Percentiles rank a stretch among this genome's conserved stretches.
Conservation (phyloP, 352 stramenopile species). For the Pythium apleroticum region DNA sequence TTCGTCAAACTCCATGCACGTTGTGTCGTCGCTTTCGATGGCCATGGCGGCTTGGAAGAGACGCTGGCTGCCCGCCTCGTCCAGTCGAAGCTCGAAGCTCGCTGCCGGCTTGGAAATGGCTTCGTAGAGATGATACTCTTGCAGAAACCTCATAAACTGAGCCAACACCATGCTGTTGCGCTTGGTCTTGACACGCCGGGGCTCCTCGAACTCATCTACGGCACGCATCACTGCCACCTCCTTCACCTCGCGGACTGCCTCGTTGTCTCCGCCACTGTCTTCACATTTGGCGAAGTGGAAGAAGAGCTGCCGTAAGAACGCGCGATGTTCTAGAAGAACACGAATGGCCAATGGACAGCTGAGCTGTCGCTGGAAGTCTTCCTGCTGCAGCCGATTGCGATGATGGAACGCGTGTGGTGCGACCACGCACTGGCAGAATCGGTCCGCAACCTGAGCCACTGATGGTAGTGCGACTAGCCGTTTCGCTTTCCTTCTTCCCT, state of each 20-base stretch:
- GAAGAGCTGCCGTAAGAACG: slow-evolving; percentile 54
- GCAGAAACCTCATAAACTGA: slow-evolving; percentile 16
- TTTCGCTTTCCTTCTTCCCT: background rate
- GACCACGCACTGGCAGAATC: slow-evolving; percentile 47
- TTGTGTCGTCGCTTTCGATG: slow-evolving; percentile 49
- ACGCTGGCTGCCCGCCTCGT: slow-evolving; percentile 27
- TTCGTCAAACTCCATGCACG: slow-evolving; percentile 64
- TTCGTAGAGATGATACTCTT: background rate
- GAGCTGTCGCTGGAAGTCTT: slow-evolving; percentile 44
- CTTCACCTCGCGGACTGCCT: background rate
- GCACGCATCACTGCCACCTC: background rate
- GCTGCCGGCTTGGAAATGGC: background rate
- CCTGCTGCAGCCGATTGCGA: slow-evolving; percentile 19
- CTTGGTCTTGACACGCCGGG: slow-evolving; percentile 8
- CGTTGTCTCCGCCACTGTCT: slow-evolving; percentile 33
- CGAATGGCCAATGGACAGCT: slow-evolving; percentile 41
- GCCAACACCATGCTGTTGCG: slow-evolving; percentile 19
- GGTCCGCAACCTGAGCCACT: slow-evolving; percentile 31
- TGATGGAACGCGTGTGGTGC: slow-evolving; percentile 21
- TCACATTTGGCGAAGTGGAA: slow-evolving; percentile 48
- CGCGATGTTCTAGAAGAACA: slow-evolving; percentile 52
- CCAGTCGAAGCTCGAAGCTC: slow-evolving; percentile 14
- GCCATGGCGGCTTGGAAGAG: slow-evolving; percentile 53
- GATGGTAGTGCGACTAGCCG: background rate
- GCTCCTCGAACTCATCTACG: background rate